Evolutionary conservation across 1,139 yeast genomes (phyloP).

Genomic region (Blastobotrys capitulatus): DNA sequence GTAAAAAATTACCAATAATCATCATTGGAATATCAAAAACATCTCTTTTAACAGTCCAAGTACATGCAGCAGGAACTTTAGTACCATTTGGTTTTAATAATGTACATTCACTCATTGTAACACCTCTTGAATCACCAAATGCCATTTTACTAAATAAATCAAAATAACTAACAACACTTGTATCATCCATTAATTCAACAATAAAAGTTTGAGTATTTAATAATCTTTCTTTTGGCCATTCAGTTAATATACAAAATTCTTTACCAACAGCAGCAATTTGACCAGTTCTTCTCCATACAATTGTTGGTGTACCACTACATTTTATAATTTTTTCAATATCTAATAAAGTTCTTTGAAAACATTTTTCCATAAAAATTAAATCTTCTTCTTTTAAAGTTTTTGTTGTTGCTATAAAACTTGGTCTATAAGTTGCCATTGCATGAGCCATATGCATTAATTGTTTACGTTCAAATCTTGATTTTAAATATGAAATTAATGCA

Average conservation of each 20-base stretch:
- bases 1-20: conserved; percentile 67
- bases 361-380: conserved; percentile 88
- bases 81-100: conserved; percentile 51
- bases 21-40: conserved; percentile 93
- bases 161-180: conserved; percentile 80
- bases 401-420: conserved; percentile 88
- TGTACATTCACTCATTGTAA: conserved; percentile 80
- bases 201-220: conserved; percentile 53
- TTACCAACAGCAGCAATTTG: conserved; percentile 91
- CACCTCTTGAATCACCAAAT: conserved; percentile 85
- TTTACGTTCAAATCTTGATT: conserved; percentile 62
- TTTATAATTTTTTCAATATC: conserved; percentile 81
- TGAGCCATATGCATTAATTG: conserved; percentile 81
- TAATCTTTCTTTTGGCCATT: conserved; percentile 73
- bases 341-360: conserved; percentile 82
- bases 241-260: conserved; percentile 83
- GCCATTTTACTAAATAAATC: conserved; percentile 81
- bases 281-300: conserved; percentile 92
- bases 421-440: conserved; percentile 84
- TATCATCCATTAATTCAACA: conserved; percentile 85
- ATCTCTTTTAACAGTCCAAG: conserved; percentile 88
- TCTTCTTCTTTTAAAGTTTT: conserved; percentile 85
- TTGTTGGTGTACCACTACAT: conserved; percentile 87
- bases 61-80: conserved; percentile 63
- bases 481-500: conserved; percentile 66